Conservation (phyloP, 352 stramenopile genomes). For the Pythium dissimile region DNA sequence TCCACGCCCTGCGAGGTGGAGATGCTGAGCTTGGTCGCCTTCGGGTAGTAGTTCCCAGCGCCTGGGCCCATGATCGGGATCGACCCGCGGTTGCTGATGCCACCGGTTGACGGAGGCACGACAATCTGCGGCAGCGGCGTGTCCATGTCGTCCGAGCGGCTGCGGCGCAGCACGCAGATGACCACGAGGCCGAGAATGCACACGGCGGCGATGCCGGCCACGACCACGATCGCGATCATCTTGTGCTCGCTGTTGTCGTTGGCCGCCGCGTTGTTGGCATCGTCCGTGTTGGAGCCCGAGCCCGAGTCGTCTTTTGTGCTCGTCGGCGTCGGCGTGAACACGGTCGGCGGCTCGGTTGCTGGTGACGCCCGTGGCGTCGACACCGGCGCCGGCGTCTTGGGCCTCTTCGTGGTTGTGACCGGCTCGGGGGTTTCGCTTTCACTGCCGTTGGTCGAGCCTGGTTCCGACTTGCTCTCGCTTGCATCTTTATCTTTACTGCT, state of each 20-base stretch:
- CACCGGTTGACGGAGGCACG: neutral
- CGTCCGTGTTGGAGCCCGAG: neutral
- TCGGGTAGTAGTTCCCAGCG: constrained; percentile 18
- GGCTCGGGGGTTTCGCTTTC: constrained; percentile 2
- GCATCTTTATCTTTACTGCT: too few relatives aligned
- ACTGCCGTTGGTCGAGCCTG: constrained; percentile 6
- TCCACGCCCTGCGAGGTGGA: constrained; percentile 2
- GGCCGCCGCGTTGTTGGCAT: neutral
- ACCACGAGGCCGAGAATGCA: constrained; percentile 17
- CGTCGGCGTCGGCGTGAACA: constrained; percentile 3
- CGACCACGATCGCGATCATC: constrained; percentile 19
- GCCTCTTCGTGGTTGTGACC: constrained; percentile 10
- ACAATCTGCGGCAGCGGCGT: constrained; percentile 9
- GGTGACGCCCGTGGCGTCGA: neutral
- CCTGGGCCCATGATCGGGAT: constrained; percentile 11
- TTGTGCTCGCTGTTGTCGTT: constrained; percentile 10
- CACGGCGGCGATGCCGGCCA: constrained; percentile 19
- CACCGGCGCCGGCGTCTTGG: neutral
- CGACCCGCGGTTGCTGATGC: neutral
- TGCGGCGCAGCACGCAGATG: constrained; percentile 24
- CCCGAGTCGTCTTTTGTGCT: neutral
- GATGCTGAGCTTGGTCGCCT: constrained; percentile 15
- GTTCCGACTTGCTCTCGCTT: neutral
- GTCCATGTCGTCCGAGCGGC: constrained; percentile 11
- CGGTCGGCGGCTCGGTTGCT: neutral